Percentiles rank a stretch among this genome's conserved stretches.
These are phyloP conservation scores for Moniliophthora roreri DNA, from an alignment of 1,284 basidiomycete genomes.

Conservation along the genomic window DNA sequence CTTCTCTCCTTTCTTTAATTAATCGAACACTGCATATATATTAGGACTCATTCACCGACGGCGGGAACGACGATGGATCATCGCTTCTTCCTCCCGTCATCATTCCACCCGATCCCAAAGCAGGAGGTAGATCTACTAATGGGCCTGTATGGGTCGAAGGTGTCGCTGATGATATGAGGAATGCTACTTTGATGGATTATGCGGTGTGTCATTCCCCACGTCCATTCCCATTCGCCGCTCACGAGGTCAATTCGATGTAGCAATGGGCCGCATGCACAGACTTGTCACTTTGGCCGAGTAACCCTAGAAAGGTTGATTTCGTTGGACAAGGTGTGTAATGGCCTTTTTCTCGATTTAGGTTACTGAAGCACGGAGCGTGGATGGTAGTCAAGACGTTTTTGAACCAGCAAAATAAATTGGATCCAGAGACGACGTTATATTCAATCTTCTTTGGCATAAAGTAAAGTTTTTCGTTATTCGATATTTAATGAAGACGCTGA, in stretches of 20 bases:
- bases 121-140: conserved; percentile 34
- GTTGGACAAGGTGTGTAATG: conserved; percentile 27
- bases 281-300: conserved; percentile 33
- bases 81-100: conserved; percentile 31
- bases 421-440: conserved; percentile 32
- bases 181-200: conserved; percentile 33
- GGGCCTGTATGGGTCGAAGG: conserved; percentile 36
- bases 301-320: conserved; percentile 30
- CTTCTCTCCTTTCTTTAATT: background rate
- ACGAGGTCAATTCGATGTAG: conserved; percentile 13
- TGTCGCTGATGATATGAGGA: conserved; percentile 28
- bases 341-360: background rate
- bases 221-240: background rate
- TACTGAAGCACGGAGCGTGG: background rate
- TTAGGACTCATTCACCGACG: too few relatives aligned
- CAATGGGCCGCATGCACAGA: conserved; percentile 32
- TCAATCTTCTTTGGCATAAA: conserved; percentile 39
- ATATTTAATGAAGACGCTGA: background rate
- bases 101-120: conserved; percentile 27
- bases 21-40: background rate
- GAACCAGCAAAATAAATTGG: conserved; percentile 29
- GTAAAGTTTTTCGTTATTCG: conserved; percentile 17
- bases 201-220: conserved; percentile 24
- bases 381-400: conserved; percentile 28
- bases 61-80: conserved; percentile 30